Evolutionary conservation across 2,329 filamentous ascomycete species (phyloP).

Genomic region (Beauveria brongniartii): DNA sequence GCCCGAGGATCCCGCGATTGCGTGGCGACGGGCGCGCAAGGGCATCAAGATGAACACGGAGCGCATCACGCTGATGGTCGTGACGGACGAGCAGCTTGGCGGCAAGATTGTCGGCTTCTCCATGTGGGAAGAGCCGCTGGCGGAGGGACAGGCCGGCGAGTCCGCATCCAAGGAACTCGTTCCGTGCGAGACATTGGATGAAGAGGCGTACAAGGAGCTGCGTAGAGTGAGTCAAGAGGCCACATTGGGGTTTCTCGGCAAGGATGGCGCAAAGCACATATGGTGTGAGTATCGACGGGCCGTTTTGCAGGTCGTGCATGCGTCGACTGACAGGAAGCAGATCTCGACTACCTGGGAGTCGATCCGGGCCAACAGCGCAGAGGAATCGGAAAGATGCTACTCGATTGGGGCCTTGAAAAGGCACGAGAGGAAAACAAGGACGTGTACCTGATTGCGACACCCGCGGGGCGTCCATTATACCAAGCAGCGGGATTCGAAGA

Average conservation of each 20-base stretch:
- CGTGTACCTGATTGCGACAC: constrained; percentile 6
- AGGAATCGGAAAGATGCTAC: constrained; percentile 14
- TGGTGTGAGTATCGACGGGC: constrained; percentile 13
- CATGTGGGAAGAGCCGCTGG: constrained; percentile 15
- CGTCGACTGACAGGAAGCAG: neutral
- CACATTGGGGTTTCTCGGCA: constrained; percentile 12
- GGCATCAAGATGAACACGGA: constrained; percentile 9
- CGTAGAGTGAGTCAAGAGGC: constrained; percentile 7
- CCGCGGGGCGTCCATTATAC: constrained; percentile 6
- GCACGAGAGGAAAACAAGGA: constrained; percentile 11
- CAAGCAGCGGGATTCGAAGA: constrained; percentile 2
- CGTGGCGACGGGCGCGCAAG: constrained; percentile 15
- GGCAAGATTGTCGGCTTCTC: constrained; percentile 15
- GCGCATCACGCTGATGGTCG: constrained; percentile 15
- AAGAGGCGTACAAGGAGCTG: constrained; percentile 12
- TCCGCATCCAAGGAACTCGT: neutral
- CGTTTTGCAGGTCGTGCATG: neutral
- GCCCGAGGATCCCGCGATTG: constrained; percentile 1
- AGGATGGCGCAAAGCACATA: constrained; percentile 12
- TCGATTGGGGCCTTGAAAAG: constrained; percentile 14
- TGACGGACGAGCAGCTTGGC: constrained; percentile 12
- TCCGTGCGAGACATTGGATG: constrained; percentile 12
- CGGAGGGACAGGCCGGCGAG: constrained; percentile 7
- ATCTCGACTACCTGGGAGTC: constrained; percentile 16
- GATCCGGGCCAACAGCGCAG: constrained; percentile 14